Percentiles rank a stretch among this genome's conserved stretches.
Evolutionary conservation across 2,329 filamentous ascomycete genomes (phyloP).

Genomic region (Aureobasidium zeae): DNA sequence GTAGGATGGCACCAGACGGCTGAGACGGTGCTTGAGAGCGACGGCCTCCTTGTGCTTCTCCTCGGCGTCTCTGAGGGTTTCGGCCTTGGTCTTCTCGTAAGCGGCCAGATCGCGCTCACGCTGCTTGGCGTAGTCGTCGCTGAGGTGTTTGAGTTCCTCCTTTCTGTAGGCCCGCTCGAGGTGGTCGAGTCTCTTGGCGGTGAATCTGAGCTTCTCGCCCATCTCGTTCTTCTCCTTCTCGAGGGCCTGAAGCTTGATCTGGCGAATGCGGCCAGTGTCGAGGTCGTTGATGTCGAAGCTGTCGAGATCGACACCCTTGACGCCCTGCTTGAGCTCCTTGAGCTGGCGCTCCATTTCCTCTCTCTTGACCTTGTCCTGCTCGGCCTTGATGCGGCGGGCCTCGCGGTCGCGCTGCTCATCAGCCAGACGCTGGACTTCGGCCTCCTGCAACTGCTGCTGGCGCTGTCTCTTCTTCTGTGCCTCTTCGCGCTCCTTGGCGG

Average conservation of each 20-base stretch:
- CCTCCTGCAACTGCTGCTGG: slow-evolving; percentile 79
- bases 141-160: slow-evolving; percentile 87
- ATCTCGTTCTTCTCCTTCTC: slow-evolving; percentile 98
- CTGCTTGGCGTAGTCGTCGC: slow-evolving; percentile 76
- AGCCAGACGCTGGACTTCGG: slow-evolving; percentile 78
- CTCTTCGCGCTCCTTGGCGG: slow-evolving; percentile 85
- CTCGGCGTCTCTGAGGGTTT: slow-evolving; percentile 72
- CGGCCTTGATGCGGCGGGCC: slow-evolving; percentile 72
- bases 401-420: slow-evolving; percentile 90
- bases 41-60: slow-evolving; percentile 86
- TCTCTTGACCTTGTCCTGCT: slow-evolving; percentile 61
- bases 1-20: slow-evolving; percentile 73
- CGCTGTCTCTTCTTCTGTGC: slow-evolving; percentile 78
- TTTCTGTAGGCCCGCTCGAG: slow-evolving; percentile 93
- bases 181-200: slow-evolving; percentile 92
- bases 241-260: slow-evolving; percentile 88
- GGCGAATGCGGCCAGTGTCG: slow-evolving; percentile 60
- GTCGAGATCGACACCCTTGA: slow-evolving; percentile 76
- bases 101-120: slow-evolving; percentile 66
- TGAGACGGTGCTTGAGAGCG: slow-evolving; percentile 85
- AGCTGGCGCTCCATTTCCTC: slow-evolving; percentile 69
- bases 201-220: slow-evolving; percentile 80
- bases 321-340: slow-evolving; percentile 84
- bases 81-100: slow-evolving; percentile 68
- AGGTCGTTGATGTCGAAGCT: slow-evolving; percentile 71